Percentiles rank a stretch among this genome's conserved stretches.
Evolutionary conservation across 176 grass and related monocot genomes (phyloP).

Genomic region (Eleusine indica): DNA sequence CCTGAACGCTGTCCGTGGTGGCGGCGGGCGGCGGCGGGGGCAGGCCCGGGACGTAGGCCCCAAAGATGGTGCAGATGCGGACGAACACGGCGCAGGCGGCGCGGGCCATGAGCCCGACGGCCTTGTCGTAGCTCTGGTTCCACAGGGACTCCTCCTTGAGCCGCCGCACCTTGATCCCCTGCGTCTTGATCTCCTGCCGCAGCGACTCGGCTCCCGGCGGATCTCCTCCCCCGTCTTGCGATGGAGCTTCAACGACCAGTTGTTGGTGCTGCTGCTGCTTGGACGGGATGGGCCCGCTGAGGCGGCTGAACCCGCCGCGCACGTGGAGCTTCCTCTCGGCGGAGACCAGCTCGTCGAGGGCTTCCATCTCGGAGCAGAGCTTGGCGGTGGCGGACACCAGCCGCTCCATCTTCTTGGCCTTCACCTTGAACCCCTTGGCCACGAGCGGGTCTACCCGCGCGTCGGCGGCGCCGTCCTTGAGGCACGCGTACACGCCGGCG

Average conservation of each 20-base stretch:
- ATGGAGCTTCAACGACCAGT: not conserved
- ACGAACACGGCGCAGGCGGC: constrained; percentile 66
- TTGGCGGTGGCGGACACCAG: constrained; percentile 57
- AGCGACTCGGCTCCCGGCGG: constrained; percentile 36
- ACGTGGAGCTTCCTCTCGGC: constrained; percentile 64
- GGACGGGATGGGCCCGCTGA: constrained; percentile 73
- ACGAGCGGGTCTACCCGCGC: constrained; percentile 50
- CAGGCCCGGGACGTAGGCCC: constrained; percentile 45
- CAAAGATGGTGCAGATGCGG: constrained; percentile 71
- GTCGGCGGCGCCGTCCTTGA: constrained; percentile 55
- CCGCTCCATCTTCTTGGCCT: constrained; percentile 79
- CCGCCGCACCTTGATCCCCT: constrained; percentile 61
- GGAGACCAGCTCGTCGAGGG: constrained; percentile 65
- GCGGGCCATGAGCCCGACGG: constrained; percentile 65
- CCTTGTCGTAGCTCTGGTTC: constrained; percentile 71
- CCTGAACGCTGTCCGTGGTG: constrained; percentile 36
- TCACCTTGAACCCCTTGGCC: constrained; percentile 55
- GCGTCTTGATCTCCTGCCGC: constrained; percentile 67
- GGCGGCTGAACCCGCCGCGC: constrained; percentile 44
- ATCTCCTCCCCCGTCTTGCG: not conserved
- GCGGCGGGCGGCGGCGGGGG: constrained; percentile 32
- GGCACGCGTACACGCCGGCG: constrained; percentile 47
- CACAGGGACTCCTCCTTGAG: constrained; percentile 86
- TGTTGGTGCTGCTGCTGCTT: not conserved
- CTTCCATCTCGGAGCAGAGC: constrained; percentile 82